Conservation (phyloP, 2,329 filamentous ascomycete genomes). For the Oidium heveae region DNA sequence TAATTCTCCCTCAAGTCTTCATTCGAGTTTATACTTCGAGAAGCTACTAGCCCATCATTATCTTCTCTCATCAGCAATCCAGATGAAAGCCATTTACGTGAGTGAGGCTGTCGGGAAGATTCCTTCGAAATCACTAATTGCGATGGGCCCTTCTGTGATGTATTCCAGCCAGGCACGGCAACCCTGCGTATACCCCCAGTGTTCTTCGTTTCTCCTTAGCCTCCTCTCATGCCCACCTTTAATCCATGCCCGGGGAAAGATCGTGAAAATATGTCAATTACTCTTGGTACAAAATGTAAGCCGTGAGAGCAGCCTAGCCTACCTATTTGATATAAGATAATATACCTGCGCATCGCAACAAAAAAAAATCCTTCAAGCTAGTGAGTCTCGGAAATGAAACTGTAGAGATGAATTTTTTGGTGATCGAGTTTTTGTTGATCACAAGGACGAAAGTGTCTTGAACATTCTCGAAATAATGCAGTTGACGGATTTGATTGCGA, state of each 20-base stretch:
- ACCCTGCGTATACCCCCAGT: not conserved
- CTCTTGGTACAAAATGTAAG: not conserved
- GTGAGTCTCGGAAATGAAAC: not conserved
- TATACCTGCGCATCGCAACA: not conserved
- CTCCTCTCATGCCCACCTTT: not conserved
- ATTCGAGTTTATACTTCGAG: not conserved
- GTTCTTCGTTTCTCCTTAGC: not conserved
- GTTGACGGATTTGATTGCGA: no score
- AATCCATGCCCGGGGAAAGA: not conserved
- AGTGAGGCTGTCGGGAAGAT: not conserved
- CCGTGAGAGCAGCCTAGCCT: not conserved
- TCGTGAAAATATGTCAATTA: not conserved
- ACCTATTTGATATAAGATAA: not conserved
- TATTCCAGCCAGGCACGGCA: not conserved
- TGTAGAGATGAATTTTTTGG: not conserved
- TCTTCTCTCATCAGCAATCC: not conserved
- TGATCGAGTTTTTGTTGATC: not conserved
- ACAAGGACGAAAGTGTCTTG: not conserved
- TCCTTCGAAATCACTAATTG: not conserved
- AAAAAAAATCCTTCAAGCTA: not conserved
- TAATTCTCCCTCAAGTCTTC: not conserved
- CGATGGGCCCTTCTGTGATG: not conserved
- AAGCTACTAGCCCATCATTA: not conserved
- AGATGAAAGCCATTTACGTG: not conserved
- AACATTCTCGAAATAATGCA: no score